Conservation (phyloP, 2,329 filamentous ascomycete genomes). For the Diplodia scrobiculata region DNA sequence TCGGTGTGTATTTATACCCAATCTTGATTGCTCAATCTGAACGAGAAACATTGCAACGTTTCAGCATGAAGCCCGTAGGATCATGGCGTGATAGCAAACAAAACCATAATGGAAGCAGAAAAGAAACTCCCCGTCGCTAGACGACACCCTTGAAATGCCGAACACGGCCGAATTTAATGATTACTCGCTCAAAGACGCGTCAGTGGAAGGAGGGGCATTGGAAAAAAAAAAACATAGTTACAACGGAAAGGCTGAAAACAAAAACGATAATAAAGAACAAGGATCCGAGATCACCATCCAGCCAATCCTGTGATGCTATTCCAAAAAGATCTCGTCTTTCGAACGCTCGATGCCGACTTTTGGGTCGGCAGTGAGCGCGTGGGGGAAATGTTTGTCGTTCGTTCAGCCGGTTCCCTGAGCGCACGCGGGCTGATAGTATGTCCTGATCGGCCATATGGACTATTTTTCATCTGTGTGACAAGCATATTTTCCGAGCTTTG, state of each 20-base stretch:
- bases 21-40: constrained; percentile 4
- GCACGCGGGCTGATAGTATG: neutral
- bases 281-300: constrained; percentile 8
- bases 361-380: neutral
- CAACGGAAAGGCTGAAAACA: neutral
- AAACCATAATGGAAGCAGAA: neutral
- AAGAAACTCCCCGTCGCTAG: constrained; percentile 8
- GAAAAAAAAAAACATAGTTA: constrained; percentile 17
- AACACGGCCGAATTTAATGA: neutral
- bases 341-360: constrained; percentile 7
- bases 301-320: constrained; percentile 24
- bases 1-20: neutral
- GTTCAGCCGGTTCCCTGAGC: neutral
- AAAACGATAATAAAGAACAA: neutral
- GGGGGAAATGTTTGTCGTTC: neutral
- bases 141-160: constrained; percentile 21
- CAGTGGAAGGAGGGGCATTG: constrained; percentile 2
- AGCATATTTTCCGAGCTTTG: constrained; percentile 9
- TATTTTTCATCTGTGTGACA: constrained; percentile 4
- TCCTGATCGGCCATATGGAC: neutral
- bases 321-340: constrained; percentile 24
- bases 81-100: constrained; percentile 5
- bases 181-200: constrained; percentile 20
- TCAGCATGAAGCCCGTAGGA: constrained; percentile 16
- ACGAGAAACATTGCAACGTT: neutral